Conservation (phyloP, 768 basidiomycete species). For the Lentinula sp. region DNA sequence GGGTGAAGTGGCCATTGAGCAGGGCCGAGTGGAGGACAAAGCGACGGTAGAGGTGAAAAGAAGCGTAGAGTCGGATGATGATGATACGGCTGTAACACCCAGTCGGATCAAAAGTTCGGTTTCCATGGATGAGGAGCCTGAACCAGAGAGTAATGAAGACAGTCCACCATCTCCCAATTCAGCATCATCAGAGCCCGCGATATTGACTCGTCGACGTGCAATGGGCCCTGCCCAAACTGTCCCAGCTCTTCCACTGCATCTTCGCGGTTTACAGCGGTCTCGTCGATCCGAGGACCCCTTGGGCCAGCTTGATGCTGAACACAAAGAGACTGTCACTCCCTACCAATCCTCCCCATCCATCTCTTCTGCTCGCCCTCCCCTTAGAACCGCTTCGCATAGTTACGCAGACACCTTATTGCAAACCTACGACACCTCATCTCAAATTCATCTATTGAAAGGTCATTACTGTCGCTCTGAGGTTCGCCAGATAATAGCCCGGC, state of each 20-base stretch:
- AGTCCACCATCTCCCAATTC: not conserved
- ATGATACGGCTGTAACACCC: conserved; percentile 29
- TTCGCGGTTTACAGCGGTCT: conserved; percentile 45
- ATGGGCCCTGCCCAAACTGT: conserved; percentile 66
- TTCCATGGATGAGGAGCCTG: conserved; percentile 31
- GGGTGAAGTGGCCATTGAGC: conserved; percentile 84
- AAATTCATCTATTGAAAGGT: conserved; percentile 68
- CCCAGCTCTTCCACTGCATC: conserved; percentile 63
- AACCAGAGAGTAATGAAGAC: conserved; percentile 24
- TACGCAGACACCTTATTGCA: conserved; percentile 54
- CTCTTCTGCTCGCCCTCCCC: conserved; percentile 37
- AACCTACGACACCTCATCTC: conserved; percentile 61
- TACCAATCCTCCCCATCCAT: conserved; percentile 74
- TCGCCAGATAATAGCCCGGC: conserved; percentile 16
- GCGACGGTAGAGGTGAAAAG: conserved; percentile 30
- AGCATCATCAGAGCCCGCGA: not conserved
- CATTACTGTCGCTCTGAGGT: conserved; percentile 90
- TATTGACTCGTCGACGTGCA: conserved; percentile 35
- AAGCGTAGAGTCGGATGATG: conserved; percentile 42
- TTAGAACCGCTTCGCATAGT: conserved; percentile 36
- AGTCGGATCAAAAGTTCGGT: conserved; percentile 14
- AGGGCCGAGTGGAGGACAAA: conserved; percentile 75
- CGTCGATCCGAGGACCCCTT: conserved; percentile 69
- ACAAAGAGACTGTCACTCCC: conserved; percentile 29
- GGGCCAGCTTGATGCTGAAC: conserved; percentile 55